Evolutionary conservation across 495 filamentous ascomycete genomes (phyloP).

Genomic region (Penicillium fimorum): DNA sequence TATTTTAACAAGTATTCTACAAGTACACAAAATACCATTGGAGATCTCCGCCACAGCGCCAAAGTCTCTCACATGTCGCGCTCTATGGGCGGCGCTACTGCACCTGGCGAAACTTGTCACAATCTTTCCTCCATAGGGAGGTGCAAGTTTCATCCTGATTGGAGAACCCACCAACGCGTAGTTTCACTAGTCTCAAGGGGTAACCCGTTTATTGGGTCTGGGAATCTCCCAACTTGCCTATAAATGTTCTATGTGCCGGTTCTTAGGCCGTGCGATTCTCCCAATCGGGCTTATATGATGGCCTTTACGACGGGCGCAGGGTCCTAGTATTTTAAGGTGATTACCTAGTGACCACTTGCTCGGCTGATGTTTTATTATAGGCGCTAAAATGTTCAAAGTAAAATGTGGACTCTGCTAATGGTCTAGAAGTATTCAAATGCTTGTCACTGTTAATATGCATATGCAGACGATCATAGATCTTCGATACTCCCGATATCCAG

Average conservation of each 20-base stretch:
- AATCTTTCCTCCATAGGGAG: slow-evolving; percentile 4
- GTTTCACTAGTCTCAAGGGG: slow-evolving; percentile 10
- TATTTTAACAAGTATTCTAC: not conserved
- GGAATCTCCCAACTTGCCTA: not conserved
- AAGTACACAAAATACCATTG: not conserved
- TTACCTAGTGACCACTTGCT: not conserved
- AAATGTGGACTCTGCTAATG: not conserved
- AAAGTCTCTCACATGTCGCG: slow-evolving; percentile 7
- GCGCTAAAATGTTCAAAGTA: not conserved
- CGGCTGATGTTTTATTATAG: not conserved
- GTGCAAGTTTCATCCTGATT: slow-evolving; percentile 7
- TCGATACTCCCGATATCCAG: too few species aligned
- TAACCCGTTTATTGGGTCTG: not conserved
- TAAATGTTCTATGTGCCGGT: not conserved
- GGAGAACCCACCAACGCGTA: not conserved
- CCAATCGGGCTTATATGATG: too few species aligned
- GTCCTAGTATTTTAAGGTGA: too few species aligned
- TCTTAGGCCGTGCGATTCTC: not conserved
- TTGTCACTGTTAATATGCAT: not conserved
- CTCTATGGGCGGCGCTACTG: slow-evolving; percentile 11
- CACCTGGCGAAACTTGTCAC: slow-evolving; percentile 11
- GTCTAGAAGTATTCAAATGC: not conserved
- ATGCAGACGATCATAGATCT: not conserved
- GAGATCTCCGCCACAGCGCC: slow-evolving; percentile 12
- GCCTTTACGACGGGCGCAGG: too few species aligned